phyloP scores from a whole-genome alignment of 805 yeast genomes.

The Cyberlindnera misumaiensis region DNA sequence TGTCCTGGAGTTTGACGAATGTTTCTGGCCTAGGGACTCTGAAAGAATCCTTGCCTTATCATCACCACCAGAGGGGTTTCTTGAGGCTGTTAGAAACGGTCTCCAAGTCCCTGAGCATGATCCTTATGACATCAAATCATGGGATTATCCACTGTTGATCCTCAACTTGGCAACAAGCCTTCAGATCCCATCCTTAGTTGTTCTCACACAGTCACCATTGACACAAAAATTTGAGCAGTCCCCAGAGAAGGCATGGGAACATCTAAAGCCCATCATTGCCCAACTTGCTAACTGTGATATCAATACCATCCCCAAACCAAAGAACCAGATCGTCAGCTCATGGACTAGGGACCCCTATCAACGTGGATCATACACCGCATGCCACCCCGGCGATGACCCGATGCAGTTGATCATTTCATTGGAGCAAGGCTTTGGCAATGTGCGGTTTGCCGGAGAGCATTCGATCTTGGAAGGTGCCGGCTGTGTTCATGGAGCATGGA shows the following conservation, averaged over 20 bases:
- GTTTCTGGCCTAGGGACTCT: slow-evolving; percentile 53
- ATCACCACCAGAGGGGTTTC: slow-evolving; percentile 24
- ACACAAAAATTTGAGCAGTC: slow-evolving; percentile 51
- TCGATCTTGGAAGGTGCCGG: slow-evolving; percentile 84
- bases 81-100: slow-evolving; percentile 9
- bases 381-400: slow-evolving; percentile 64
- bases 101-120: slow-evolving; percentile 1
- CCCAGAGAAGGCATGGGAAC: slow-evolving; percentile 49
- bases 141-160: slow-evolving; percentile 57
- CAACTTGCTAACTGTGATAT: slow-evolving; percentile 6
- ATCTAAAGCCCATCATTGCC: slow-evolving; percentile 39
- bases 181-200: slow-evolving; percentile 47
- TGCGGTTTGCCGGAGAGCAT: slow-evolving; percentile 91
- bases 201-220: slow-evolving; percentile 65
- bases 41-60: slow-evolving; percentile 45
- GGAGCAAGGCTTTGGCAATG: slow-evolving; percentile 46
- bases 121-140: slow-evolving; percentile 31
- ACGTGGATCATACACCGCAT: slow-evolving; percentile 77
- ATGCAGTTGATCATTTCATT: slow-evolving; percentile 54
- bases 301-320: slow-evolving; percentile 27
- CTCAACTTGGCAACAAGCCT: slow-evolving; percentile 50
- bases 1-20: slow-evolving; percentile 53
- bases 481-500: slow-evolving; percentile 88
- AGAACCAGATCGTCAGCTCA: slow-evolving; percentile 42
- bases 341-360: slow-evolving; percentile 82